Evolutionary conservation across 768 basidiomycete genomes (phyloP), one percentile per base, ranked within the genome.

Genomic region (Boletus sp.): DNA sequence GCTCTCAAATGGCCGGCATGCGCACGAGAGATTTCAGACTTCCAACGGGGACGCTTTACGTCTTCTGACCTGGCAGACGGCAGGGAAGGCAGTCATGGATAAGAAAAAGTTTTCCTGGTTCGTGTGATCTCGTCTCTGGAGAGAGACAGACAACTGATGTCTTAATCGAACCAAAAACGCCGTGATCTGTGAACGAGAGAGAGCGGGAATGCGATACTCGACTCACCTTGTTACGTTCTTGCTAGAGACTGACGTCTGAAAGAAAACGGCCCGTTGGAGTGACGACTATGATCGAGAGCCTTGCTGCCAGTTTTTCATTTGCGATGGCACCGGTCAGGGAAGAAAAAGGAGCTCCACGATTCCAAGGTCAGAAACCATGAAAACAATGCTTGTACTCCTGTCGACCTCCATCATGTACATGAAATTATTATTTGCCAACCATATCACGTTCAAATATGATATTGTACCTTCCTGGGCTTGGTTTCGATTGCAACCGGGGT

Each of bases 221-320:
- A 54, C 58, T 21, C 53, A 66, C 61, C 19, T 53, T 52, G 60
- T 67, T 67, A 65, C 61, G 56, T 67, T 46, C 19, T 21, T 21
- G 49, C 13, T 47, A 8, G 37, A 37, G 32, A 46, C 46, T 43
- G 42, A 30, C 15, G 17, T 47, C 30, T 14, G 33, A 41, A 42
- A 53, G 29, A 35, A 34, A 40, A 41, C 32, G 42, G 34, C 43
- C 35, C 34, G 17, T 25, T 41, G 27, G 37, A 37, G 51, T 29
- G 40, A 48, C 21, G 43, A 19, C 21, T 6, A 23, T 27, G 29
- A 23, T 44, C 45, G 34, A 32, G 38, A 41, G 17, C 19, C 61
- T 19, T 54, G 52, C n/a, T n/a, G n/a, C n/a, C 50, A 33, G 45
- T 49, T 42, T 58, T 64, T 61, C 54, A 64, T 64, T 40, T 46